phyloP scores from a whole-genome alignment of 495 filamentous ascomycete genomes.

The Aspergillus conjunctus region DNA sequence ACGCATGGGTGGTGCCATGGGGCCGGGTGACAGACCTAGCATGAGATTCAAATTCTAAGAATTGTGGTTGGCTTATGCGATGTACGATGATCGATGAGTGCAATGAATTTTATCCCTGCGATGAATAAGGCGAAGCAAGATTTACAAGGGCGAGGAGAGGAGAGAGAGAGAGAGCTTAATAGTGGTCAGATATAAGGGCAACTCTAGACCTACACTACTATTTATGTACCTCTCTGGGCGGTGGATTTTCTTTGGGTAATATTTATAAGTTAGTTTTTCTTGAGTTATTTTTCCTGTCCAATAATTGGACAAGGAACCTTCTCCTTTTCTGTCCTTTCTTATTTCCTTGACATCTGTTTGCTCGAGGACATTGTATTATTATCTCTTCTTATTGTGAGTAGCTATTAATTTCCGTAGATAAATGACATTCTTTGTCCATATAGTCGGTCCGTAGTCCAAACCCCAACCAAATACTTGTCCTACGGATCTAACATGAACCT shows the following conservation, averaged over 20 bases:
- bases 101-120: constrained; percentile 26
- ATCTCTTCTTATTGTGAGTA: neutral
- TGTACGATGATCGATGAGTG: constrained; percentile 27
- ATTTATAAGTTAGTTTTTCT: constrained; percentile 15
- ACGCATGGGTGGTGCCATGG: constrained; percentile 10
- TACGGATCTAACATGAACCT: neutral
- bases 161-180: neutral
- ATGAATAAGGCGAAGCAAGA: constrained; percentile 18
- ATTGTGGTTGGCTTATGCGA: constrained; percentile 19
- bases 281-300: constrained; percentile 8
- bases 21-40: neutral
- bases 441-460: neutral
- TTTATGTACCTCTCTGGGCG: constrained; percentile 2
- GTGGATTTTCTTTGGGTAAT: constrained; percentile 11
- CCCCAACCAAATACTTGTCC: neutral
- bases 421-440: neutral
- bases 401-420: neutral
- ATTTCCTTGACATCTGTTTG: neutral
- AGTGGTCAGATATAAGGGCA: neutral
- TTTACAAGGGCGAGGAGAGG: constrained; percentile 8
- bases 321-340: constrained; percentile 5
- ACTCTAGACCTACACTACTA: constrained; percentile 7
- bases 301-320: neutral
- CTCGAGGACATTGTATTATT: constrained; percentile 4
- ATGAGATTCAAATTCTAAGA: constrained; percentile 12